A percentile compares a stretch with the other conserved stretches of the same genome.
Evolutionary conservation across 176 grass and related monocot genomes (phyloP).

Genomic region (Ananas comosus): DNA sequence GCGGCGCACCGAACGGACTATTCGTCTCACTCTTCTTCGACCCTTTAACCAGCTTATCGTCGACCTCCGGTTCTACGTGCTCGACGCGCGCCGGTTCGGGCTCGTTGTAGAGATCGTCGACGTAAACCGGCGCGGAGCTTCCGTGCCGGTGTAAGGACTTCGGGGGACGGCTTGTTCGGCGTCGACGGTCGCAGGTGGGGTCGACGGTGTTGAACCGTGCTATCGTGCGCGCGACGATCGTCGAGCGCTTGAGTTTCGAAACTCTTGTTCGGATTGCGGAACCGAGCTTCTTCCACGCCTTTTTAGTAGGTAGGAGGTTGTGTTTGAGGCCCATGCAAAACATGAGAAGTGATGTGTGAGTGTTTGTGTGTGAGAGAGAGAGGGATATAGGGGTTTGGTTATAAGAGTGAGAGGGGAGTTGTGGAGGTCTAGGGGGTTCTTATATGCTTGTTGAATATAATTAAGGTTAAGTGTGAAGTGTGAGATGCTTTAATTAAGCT

Average conservation of each 20-base stretch:
- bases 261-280: constrained; percentile 5
- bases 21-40: constrained; percentile 19
- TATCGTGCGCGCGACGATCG: constrained; percentile 7
- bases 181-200: neutral
- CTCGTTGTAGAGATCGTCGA: constrained; percentile 53
- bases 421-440: neutral
- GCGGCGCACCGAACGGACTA: neutral
- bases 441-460: neutral
- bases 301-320: constrained; percentile 11
- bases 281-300: constrained; percentile 18
- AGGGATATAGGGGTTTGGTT: neutral
- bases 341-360: constrained; percentile 16
- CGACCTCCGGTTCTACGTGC: neutral
- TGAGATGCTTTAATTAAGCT: too few relatives aligned
- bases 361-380: too few relatives aligned
- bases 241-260: constrained; percentile 16
- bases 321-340: constrained; percentile 30
- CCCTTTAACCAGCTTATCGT: neutral
- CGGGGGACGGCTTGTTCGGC: neutral
- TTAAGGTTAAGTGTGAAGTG: too few relatives aligned
- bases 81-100: neutral
- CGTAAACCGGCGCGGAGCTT: constrained; percentile 36
- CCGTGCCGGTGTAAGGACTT: constrained; percentile 1
- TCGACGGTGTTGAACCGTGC: neutral
- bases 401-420: neutral